Evolutionary conservation across 2,329 filamentous ascomycete genomes (phyloP).

Genomic region (Neofusicoccum laricinum): DNA sequence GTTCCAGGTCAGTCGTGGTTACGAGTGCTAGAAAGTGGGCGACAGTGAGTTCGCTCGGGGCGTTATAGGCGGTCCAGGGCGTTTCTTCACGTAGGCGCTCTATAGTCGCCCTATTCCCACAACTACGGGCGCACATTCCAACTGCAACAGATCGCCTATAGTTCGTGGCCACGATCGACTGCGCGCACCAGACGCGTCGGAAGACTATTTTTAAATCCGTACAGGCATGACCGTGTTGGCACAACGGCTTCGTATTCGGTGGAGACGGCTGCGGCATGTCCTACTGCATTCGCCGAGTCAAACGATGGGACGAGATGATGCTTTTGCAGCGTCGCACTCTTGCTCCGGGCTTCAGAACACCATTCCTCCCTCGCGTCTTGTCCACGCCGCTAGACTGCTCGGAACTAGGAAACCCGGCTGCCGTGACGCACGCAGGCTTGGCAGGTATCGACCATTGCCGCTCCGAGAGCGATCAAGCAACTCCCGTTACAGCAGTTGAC

Average conservation of each 20-base stretch:
- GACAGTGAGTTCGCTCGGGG: neutral
- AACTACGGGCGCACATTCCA: neutral
- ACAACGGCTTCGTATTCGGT: neutral
- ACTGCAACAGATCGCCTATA: neutral
- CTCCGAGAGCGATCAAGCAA: constrained; percentile 10
- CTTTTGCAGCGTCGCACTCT: neutral
- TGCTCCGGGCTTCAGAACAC: neutral
- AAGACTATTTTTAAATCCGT: neutral
- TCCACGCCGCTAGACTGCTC: neutral
- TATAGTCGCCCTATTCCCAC: neutral
- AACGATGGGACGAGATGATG: neutral
- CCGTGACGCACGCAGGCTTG: neutral
- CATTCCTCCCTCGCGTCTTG: constrained; percentile 1
- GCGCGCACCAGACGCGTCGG: neutral
- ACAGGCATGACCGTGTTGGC: neutral
- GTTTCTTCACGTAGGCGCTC: neutral
- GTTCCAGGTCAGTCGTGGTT: too few relatives aligned
- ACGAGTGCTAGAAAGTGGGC: neutral
- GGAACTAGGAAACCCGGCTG: constrained; percentile 1
- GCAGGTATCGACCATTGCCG: neutral
- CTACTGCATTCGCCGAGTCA: neutral
- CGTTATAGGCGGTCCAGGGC: neutral
- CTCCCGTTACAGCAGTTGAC: constrained; percentile 11
- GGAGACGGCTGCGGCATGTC: neutral
- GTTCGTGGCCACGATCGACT: neutral